phyloP scores from a whole-genome alignment of 1,139 yeast species.

The Taiozyma sp. region DNA sequence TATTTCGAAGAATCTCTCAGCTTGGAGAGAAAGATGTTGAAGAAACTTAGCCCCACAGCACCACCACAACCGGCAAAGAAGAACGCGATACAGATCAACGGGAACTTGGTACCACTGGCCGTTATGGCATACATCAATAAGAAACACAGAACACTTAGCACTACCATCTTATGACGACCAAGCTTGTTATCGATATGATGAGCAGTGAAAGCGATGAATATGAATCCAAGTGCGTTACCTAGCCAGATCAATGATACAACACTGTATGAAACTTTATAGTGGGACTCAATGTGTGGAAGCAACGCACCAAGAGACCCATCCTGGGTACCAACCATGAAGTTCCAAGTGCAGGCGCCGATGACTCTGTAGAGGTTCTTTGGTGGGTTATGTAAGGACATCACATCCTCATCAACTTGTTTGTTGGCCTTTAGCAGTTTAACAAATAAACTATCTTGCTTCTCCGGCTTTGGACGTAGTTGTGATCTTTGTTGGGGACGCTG shows the following conservation, averaged over 20 bases:
- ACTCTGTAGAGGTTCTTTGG: constrained; percentile 39
- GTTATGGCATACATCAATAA: constrained; percentile 20
- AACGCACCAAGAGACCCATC: constrained; percentile 43
- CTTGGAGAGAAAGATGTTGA: constrained; percentile 28
- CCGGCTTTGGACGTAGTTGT: neutral
- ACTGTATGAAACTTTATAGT: constrained; percentile 35
- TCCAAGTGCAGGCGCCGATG: constrained; percentile 36
- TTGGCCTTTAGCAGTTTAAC: neutral
- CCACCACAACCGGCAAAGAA: constrained; percentile 56
- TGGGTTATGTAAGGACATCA: constrained; percentile 28
- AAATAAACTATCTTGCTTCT: neutral
- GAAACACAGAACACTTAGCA: constrained; percentile 21
- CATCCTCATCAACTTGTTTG: neutral
- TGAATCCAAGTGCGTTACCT: constrained; percentile 37
- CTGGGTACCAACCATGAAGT: constrained; percentile 28
- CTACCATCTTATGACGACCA: constrained; percentile 28
- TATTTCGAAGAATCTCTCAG: constrained; percentile 37
- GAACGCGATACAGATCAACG: constrained; percentile 43
- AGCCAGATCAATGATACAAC: constrained; percentile 41
- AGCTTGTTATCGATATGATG: constrained; percentile 33
- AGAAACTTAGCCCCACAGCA: constrained; percentile 50
- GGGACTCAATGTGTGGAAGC: constrained; percentile 36
- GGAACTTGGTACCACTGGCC: constrained; percentile 15
- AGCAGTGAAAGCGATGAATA: constrained; percentile 33
- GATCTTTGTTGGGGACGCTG: neutral